Evolutionary conservation across 2,329 filamentous ascomycete species (phyloP).

Genomic region (Microthyrium microscopicum): DNA sequence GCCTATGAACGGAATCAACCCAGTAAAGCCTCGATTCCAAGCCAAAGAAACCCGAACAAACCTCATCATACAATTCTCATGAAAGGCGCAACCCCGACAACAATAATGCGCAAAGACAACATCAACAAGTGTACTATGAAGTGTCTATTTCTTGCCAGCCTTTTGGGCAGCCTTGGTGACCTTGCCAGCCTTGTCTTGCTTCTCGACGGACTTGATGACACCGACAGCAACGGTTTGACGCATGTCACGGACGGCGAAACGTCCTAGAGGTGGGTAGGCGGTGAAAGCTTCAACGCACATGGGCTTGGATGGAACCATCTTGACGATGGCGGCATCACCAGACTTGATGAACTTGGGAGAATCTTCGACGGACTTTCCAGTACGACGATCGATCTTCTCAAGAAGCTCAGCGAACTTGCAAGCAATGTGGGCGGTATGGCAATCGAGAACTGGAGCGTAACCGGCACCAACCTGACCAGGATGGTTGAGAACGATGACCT

Average conservation of each 20-base stretch:
- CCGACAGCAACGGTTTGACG: slow-evolving; percentile 66
- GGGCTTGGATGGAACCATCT: slow-evolving; percentile 99
- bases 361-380: slow-evolving; percentile 88
- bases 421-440: slow-evolving; percentile 99
- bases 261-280: slow-evolving; percentile 96
- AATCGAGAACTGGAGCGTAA: slow-evolving; percentile 98
- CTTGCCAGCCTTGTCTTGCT: slow-evolving; percentile 37
- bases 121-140: slow-evolving; percentile 1
- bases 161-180: slow-evolving; percentile 32
- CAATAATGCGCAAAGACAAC: too few species aligned
- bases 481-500: slow-evolving; percentile 99
- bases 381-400: slow-evolving; percentile 99
- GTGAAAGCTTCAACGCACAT: slow-evolving; percentile 99
- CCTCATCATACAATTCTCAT: too few species aligned
- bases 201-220: slow-evolving; percentile 82
- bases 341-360: slow-evolving; percentile 99
- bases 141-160: slow-evolving; percentile 9
- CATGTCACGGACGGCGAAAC: slow-evolving; percentile 99
- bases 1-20: too few species aligned
- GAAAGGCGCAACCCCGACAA: too few species aligned
- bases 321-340: slow-evolving; percentile 99
- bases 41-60: too few species aligned
- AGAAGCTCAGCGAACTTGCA: slow-evolving; percentile 99
- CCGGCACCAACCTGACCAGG: slow-evolving; percentile 97
- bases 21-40: too few species aligned